Conservation (phyloP, 345 rosid species). For the Pugionium dolabratum region DNA sequence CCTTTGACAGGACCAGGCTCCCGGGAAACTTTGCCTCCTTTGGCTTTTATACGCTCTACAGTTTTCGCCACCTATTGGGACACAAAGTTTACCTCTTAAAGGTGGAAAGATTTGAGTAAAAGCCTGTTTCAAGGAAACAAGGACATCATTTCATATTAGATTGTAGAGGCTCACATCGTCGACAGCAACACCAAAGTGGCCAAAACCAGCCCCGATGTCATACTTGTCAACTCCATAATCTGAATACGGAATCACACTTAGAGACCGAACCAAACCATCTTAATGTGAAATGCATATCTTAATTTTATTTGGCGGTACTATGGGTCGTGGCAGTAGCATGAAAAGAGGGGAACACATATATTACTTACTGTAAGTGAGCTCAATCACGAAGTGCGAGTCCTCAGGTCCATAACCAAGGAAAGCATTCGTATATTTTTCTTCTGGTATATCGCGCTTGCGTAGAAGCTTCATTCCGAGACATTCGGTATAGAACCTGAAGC, state of each 20-base stretch:
- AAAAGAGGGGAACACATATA: neutral
- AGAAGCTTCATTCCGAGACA: slow-evolving; percentile 98
- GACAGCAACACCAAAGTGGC: slow-evolving; percentile 94
- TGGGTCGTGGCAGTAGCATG: slow-evolving; percentile 6
- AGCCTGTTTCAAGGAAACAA: neutral
- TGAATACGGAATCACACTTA: slow-evolving; percentile 32
- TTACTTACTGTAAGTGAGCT: slow-evolving; percentile 85
- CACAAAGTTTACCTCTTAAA: slow-evolving; percentile 6
- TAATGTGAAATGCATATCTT: slow-evolving; percentile 24
- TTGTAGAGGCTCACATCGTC: slow-evolving; percentile 72
- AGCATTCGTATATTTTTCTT: slow-evolving; percentile 94
- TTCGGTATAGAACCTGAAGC: slow-evolving; percentile 82
- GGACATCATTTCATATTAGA: neutral
- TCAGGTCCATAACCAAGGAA: slow-evolving; percentile 99
- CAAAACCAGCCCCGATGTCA: slow-evolving; percentile 87
- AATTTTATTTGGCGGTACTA: neutral
- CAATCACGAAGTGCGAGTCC: slow-evolving; percentile 91
- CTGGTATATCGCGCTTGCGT: slow-evolving; percentile 95
- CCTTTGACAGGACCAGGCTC: slow-evolving; percentile 97
- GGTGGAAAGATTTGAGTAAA: neutral
- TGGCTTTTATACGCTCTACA: slow-evolving; percentile 85
- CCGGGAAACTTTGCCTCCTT: slow-evolving; percentile 87
- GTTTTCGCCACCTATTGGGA: slow-evolving; percentile 64
- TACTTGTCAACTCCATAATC: slow-evolving; percentile 97
- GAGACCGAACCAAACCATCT: slow-evolving; percentile 26